Base-by-base conservation (phyloP, 306 rosid genomes). In the Quercus glauca region DNA sequence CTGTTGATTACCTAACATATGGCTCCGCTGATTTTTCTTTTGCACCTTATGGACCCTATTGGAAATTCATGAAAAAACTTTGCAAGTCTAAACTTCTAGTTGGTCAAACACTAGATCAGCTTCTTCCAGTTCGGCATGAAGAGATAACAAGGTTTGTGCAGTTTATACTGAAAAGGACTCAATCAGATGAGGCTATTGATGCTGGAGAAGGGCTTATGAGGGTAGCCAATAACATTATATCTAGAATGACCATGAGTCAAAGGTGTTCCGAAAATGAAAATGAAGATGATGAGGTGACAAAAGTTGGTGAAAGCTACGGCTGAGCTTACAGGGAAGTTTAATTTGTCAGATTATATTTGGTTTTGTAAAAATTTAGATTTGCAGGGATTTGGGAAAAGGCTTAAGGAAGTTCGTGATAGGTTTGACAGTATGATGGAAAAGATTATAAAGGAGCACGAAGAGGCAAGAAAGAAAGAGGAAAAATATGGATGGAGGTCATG, bases 51-150 rank as follows among this genome's bases (percentile, higher is more conserved):
- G 92, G 90, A 53, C 84, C 74, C 1, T 83, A 68, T 5, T 89
- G 92, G 92, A 88, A 83, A 84, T 86, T 92, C 89, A 76, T 86
- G 86, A 90, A 83, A 81, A 88, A 81, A 55, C 59, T 88, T 0
- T 87, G 90, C 72, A 78, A 90, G 83, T 87, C 94, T 2, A 86
- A 87, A 79, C 89, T 92, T 76, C 93, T 92, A 1, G 90, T 90
- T 5, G 76, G 85, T 2, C 60, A 79, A 5, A 87, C 81, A 1
- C 88, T 90, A 0, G 83, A 85, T n/a, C 85, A 69, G 35, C 76
- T 91, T 7, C 77, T 43, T 15, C 87, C 86, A 0, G 25, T 89
- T 12, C 63, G 94, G 43, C 79, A 70, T 2, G 91, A 89, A 71
- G 96, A 93, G 88, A 71, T 59, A 0, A 53, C 3, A 15, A 83